Conservation (phyloP, 225 moss, liverwort and hornwort genomes). For the Polytrichum commune region DNA sequence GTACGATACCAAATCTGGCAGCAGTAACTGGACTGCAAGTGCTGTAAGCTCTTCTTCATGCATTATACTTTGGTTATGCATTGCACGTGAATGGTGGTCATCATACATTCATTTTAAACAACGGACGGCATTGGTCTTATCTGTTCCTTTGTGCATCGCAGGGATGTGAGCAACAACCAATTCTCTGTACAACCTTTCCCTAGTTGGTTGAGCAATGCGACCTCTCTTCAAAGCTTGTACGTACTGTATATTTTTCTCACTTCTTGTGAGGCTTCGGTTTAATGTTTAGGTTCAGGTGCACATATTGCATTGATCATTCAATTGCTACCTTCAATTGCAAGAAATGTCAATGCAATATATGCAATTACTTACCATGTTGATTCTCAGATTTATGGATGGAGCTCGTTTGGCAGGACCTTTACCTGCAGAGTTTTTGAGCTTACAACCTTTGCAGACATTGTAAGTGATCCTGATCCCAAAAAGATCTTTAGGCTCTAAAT, state of each 20-base stretch:
- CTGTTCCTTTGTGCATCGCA: slow-evolving; percentile 19
- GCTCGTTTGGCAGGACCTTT: slow-evolving; percentile 29
- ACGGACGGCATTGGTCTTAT: not conserved
- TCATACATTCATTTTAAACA: not conserved
- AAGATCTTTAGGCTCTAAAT: too few relatives aligned
- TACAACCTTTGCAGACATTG: slow-evolving; percentile 34
- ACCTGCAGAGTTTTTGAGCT: slow-evolving; percentile 12
- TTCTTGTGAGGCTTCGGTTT: too few relatives aligned
- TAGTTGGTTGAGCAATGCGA: slow-evolving; percentile 24
- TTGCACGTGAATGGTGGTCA: too few relatives aligned
- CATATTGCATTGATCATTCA: too few relatives aligned
- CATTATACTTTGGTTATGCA: too few relatives aligned
- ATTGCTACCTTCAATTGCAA: too few relatives aligned
- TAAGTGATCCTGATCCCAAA: slow-evolving; percentile 21
- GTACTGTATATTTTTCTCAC: not conserved
- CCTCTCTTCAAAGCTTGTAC: slow-evolving; percentile 41
- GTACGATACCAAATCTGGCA: slow-evolving; percentile 45
- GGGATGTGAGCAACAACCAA: slow-evolving; percentile 64
- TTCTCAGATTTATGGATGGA: slow-evolving; percentile 37
- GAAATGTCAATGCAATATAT: too few relatives aligned
- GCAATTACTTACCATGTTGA: not conserved
- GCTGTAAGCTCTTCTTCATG: slow-evolving; percentile 40
- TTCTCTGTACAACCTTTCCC: slow-evolving; percentile 49
- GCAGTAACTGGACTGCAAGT: slow-evolving; percentile 21
- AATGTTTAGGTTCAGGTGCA: too few relatives aligned